A percentile compares a stretch with the other conserved stretches of the same genome.
phyloP scores from a whole-genome alignment of 2,329 filamentous ascomycete species.

The Fusarium buxicola region DNA sequence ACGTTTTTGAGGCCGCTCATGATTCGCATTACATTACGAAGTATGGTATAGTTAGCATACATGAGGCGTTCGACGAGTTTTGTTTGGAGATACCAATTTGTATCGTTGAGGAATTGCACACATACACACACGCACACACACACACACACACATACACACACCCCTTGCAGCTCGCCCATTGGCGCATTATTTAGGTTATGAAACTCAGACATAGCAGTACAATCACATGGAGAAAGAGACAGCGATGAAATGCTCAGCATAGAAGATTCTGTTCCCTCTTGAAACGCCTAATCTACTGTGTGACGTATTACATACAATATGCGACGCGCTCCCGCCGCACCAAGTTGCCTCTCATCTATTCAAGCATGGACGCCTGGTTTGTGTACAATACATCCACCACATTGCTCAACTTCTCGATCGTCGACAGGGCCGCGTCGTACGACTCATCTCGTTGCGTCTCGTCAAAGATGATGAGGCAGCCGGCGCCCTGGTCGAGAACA shows the following conservation, averaged over 20 bases:
- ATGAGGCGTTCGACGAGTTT: constrained; percentile 40
- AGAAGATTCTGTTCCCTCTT: constrained; percentile 45
- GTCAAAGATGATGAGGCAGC: constrained; percentile 96
- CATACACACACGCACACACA: not conserved
- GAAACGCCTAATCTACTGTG: constrained; percentile 49
- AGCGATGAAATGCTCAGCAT: constrained; percentile 34
- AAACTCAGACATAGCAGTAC: constrained; percentile 17
- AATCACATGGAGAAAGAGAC: constrained; percentile 21
- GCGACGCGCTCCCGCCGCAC: constrained; percentile 25
- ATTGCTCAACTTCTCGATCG: constrained; percentile 95
- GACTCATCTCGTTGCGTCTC: constrained; percentile 93
- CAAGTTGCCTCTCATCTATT: constrained; percentile 64
- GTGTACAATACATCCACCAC: constrained; percentile 98
- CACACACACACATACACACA: constrained; percentile 14
- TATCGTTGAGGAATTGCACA: constrained; percentile 28
- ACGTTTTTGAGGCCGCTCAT: not conserved
- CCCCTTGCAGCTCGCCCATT: constrained; percentile 10
- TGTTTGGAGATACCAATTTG: constrained; percentile 41
- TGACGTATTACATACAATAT: constrained; percentile 49
- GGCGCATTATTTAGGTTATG: constrained; percentile 8
- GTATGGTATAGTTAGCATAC: constrained; percentile 35
- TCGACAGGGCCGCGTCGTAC: constrained; percentile 93
- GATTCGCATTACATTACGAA: constrained; percentile 31
- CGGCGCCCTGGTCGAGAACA: constrained; percentile 96
- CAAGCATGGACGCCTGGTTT: constrained; percentile 94